Percentiles rank a stretch among this genome's conserved stretches.
phyloP scores from a whole-genome alignment of 257 asterid genomes.

The Lantana camara region DNA sequence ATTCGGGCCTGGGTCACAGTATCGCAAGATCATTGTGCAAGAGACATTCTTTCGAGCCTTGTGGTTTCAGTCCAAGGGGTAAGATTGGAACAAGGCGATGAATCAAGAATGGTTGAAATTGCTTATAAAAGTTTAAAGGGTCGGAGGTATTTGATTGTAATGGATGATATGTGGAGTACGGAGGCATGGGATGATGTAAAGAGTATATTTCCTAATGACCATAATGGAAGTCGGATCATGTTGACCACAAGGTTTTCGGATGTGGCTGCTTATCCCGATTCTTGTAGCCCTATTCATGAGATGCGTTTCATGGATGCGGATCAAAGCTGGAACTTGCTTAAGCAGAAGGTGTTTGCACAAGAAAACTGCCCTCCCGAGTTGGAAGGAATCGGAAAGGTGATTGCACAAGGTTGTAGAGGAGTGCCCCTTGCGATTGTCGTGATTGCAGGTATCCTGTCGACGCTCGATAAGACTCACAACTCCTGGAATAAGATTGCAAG shows the following conservation, averaged over 20 bases:
- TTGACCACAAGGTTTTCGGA: neutral
- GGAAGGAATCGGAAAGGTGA: neutral
- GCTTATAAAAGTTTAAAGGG: neutral
- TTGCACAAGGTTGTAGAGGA: neutral
- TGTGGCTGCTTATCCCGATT: neutral
- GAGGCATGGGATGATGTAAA: neutral
- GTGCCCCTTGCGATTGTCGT: neutral
- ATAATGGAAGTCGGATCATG: neutral
- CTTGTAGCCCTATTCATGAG: neutral
- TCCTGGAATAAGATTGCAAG: neutral
- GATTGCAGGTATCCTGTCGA: neutral
- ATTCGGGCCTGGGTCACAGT: conserved; percentile 6
- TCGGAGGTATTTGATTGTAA: neutral
- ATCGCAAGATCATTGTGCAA: neutral
- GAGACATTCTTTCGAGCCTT: neutral
- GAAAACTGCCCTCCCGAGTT: neutral
- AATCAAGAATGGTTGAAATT: neutral
- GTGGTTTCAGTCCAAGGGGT: neutral
- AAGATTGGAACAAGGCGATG: neutral
- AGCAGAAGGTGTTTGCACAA: neutral
- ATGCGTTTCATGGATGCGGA: neutral
- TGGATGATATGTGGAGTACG: neutral
- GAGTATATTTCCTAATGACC: neutral
- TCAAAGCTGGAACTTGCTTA: neutral
- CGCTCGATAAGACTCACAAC: neutral